phyloP scores from a whole-genome alignment of 208 protist species.

The Naegleria lovaniensis region DNA sequence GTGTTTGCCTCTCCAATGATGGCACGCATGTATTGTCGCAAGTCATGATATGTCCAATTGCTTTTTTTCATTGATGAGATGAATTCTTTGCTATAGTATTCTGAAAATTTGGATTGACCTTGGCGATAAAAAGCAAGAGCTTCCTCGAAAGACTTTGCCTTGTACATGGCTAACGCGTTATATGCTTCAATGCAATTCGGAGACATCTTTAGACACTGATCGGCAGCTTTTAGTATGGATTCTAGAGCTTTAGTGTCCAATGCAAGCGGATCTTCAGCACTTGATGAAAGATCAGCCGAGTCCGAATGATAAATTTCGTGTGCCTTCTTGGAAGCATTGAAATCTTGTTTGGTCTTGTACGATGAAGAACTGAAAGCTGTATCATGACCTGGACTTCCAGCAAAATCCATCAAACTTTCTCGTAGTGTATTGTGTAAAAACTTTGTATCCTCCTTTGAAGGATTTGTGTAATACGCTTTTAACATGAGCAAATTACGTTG shows the following conservation, averaged over 20 bases:
- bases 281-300: not conserved
- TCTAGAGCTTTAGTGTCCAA: not conserved
- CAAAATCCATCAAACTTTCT: not conserved
- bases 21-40: not conserved
- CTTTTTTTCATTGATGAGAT: not conserved
- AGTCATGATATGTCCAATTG: not conserved
- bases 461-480: not conserved
- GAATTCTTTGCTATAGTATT: not conserved
- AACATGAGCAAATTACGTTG: not conserved
- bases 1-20: not conserved
- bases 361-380: not conserved
- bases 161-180: not conserved
- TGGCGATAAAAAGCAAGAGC: not conserved
- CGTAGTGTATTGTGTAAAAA: not conserved
- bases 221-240: not conserved
- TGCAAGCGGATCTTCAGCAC: no score
- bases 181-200: constrained; percentile 17
- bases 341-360: not conserved
- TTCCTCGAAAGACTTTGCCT: constrained; percentile 3
- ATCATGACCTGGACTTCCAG: not conserved
- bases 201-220: not conserved
- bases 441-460: not conserved
- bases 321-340: not conserved
- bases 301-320: not conserved
- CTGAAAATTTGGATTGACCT: not conserved